Conservation (phyloP, 2,329 filamentous ascomycete genomes). For the Phyllosticta citribraziliensis region DNA sequence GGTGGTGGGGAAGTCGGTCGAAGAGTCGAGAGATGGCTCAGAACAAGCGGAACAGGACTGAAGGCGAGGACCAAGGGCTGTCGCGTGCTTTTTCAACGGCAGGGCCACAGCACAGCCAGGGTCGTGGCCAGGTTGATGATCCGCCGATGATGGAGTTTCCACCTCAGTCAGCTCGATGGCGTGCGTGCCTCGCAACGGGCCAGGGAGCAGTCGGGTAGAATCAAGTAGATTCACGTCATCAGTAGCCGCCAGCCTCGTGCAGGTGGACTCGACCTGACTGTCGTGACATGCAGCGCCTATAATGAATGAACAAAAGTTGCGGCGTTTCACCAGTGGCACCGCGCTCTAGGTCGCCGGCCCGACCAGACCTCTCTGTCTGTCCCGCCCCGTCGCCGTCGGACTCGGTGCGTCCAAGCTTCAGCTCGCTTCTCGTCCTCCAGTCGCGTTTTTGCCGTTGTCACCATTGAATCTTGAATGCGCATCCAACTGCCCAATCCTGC, state of each 20-base stretch:
- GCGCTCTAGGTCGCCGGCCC: neutral
- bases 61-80: slow-evolving; percentile 5
- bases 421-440: neutral
- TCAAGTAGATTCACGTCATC: too few species aligned
- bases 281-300: too few species aligned
- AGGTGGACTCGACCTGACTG: too few species aligned
- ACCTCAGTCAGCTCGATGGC: too few species aligned
- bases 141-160: neutral
- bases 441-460: neutral
- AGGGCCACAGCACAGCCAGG: neutral
- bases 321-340: neutral
- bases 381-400: too few species aligned
- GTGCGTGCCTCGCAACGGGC: too few species aligned
- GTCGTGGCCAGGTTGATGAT: neutral
- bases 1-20: neutral
- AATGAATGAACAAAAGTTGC: neutral
- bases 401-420: too few species aligned
- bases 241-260: too few species aligned
- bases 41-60: slow-evolving; percentile 5
- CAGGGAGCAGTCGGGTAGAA: too few species aligned
- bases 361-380: neutral
- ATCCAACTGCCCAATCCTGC: neutral
- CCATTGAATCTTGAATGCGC: neutral
- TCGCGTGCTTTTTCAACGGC: slow-evolving; percentile 9
- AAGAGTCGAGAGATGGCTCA: slow-evolving; percentile 7